Conservation (phyloP, 257 asterid genomes). For the Solanum phureja region DNA sequence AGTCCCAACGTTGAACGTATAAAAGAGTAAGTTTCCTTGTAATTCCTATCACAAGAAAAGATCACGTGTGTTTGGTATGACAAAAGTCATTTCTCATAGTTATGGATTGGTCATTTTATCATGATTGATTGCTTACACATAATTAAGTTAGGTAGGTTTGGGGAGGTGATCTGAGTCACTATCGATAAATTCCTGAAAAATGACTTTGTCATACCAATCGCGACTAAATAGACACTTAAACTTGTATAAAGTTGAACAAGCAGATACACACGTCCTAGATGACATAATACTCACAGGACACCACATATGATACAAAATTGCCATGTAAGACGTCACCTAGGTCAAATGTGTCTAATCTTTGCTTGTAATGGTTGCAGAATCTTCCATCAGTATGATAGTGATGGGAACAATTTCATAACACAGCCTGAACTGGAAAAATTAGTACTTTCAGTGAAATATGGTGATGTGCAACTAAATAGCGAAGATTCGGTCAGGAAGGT, state of each 20-base stretch:
- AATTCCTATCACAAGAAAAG: neutral
- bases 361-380: constrained; percentile 21
- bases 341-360: neutral
- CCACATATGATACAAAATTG: too few species aligned
- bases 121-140: neutral
- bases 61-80: neutral
- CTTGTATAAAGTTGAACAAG: neutral
- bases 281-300: neutral
- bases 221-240: neutral
- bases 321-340: neutral
- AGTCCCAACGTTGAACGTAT: constrained; percentile 21
- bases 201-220: neutral
- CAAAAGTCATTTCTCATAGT: neutral
- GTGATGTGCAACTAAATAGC: constrained; percentile 15
- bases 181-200: neutral
- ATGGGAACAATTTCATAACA: constrained; percentile 19
- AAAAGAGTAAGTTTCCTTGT: constrained; percentile 6
- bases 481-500: constrained; percentile 21
- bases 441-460: constrained; percentile 26
- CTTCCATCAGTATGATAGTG: constrained; percentile 23
- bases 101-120: neutral
- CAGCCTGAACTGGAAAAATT: constrained; percentile 23
- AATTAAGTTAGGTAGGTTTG: too few species aligned
- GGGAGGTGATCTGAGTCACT: neutral
- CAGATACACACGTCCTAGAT: neutral